A percentile compares a stretch with the other conserved stretches of the same genome.
These are phyloP conservation scores for Parmelia sp. DNA, from an alignment of 495 filamentous ascomycete genomes.

Conservation along the genomic window DNA sequence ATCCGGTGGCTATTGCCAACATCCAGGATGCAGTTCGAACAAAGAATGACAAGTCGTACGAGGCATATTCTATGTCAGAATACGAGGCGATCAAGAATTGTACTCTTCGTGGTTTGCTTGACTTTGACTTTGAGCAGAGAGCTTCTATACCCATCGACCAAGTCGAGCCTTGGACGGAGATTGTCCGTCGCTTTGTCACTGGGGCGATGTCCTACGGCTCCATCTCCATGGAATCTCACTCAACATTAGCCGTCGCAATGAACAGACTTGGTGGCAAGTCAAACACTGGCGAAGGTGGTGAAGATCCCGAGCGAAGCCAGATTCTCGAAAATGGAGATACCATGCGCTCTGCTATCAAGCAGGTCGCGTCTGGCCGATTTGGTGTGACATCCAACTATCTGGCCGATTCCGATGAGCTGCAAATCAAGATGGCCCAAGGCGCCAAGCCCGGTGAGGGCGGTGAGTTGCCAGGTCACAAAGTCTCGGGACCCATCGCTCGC, in stretches of 20 bases:
- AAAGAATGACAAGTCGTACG: slow-evolving; percentile 99
- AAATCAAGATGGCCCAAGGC: slow-evolving; percentile 99
- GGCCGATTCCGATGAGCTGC: slow-evolving; percentile 95
- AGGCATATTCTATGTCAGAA: slow-evolving; percentile 88
- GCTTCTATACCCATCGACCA: slow-evolving; percentile 91
- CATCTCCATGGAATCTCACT: slow-evolving; percentile 99
- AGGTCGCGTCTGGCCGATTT: slow-evolving; percentile 95
- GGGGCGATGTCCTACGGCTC: slow-evolving; percentile 99
- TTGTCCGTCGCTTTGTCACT: slow-evolving; percentile 96
- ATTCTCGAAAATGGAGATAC: slow-evolving; percentile 89
- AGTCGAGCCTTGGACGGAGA: slow-evolving; percentile 98
- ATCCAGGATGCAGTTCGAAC: slow-evolving; percentile 96
- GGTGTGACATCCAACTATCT: slow-evolving; percentile 98
- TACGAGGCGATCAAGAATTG: slow-evolving; percentile 99
- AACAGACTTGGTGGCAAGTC: slow-evolving; percentile 97
- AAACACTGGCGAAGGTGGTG: slow-evolving; percentile 97
- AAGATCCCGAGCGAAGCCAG: slow-evolving; percentile 88
- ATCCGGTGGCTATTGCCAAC: slow-evolving; percentile 91
- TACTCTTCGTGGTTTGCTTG: slow-evolving; percentile 91
- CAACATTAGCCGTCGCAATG: slow-evolving; percentile 95
- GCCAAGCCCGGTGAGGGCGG: slow-evolving; percentile 98
- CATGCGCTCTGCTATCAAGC: slow-evolving; percentile 98
- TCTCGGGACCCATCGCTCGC: slow-evolving; percentile 90
- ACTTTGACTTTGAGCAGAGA: slow-evolving; percentile 92
- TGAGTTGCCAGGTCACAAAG: slow-evolving; percentile 97